Evolutionary conservation across 768 basidiomycete genomes (phyloP).

Genomic region (Rhizopogon sp.): DNA sequence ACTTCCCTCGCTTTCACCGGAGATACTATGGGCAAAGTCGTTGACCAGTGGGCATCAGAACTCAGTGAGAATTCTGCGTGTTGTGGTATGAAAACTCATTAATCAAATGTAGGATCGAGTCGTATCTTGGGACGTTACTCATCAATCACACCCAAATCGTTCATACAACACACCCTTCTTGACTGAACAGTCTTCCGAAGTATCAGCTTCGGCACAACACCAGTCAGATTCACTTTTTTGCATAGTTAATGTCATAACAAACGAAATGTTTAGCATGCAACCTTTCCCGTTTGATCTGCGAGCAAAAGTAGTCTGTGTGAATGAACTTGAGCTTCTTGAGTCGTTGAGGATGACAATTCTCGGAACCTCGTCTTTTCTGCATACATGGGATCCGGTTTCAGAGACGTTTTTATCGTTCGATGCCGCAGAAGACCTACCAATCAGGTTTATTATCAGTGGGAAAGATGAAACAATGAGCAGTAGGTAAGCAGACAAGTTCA

Average conservation of each 20-base stretch:
- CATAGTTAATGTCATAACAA: not conserved
- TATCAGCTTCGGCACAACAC: constrained; percentile 54
- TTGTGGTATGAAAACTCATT: not conserved
- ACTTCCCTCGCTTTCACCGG: not conserved
- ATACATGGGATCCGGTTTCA: constrained; percentile 51
- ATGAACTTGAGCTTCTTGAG: constrained; percentile 42
- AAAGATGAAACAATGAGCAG: constrained; percentile 50
- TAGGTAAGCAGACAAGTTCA: constrained; percentile 38
- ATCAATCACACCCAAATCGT: constrained; percentile 24
- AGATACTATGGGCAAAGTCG: constrained; percentile 16
- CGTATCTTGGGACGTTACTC: constrained; percentile 62
- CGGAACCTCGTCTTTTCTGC: constrained; percentile 63
- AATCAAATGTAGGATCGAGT: constrained; percentile 36
- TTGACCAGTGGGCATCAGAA: constrained; percentile 3
- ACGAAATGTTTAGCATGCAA: constrained; percentile 38
- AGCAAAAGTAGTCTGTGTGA: constrained; percentile 38
- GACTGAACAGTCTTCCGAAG: constrained; percentile 55
- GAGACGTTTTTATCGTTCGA: constrained; percentile 55
- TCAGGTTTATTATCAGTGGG: constrained; percentile 46
- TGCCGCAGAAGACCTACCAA: constrained; percentile 27
- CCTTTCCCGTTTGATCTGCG: constrained; percentile 37
- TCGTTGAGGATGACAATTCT: constrained; percentile 54
- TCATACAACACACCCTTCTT: constrained; percentile 51
- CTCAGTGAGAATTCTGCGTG: constrained; percentile 11
- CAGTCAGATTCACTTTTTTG: constrained; percentile 38